phyloP scores from a whole-genome alignment of 306 rosid genomes.

The Prunus campanulata region DNA sequence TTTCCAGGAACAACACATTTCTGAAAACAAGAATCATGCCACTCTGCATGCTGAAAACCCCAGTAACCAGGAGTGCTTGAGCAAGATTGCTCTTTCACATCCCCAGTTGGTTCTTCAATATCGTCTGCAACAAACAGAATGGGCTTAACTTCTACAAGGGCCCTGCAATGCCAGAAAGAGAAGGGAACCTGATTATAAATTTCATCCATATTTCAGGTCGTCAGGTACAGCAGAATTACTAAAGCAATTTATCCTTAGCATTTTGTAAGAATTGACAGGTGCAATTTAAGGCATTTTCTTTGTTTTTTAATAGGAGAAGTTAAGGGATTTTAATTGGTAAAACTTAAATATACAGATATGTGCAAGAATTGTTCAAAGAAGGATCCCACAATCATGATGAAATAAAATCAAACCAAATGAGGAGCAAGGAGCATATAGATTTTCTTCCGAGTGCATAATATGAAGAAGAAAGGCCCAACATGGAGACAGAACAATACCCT shows the following conservation, averaged over 20 bases:
- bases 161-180: constrained; percentile 47
- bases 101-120: constrained; percentile 33
- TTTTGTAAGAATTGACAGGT: no score
- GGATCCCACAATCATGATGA: background rate
- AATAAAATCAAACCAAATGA: background rate
- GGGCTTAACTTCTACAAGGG: constrained; percentile 85
- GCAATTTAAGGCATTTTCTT: no score
- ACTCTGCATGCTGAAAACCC: constrained; percentile 64
- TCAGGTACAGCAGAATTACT: no score
- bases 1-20: constrained; percentile 62
- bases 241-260: no score
- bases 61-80: constrained; percentile 35
- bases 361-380: no score
- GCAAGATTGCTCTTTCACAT: constrained; percentile 28
- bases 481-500: constrained; percentile 44
- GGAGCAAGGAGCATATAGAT: background rate
- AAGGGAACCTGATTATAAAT: background rate
- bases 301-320: no score
- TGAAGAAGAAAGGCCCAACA: background rate
- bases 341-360: no score
- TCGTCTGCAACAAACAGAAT: constrained; percentile 69
- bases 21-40: constrained; percentile 79
- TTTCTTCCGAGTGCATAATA: background rate
- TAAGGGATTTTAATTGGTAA: no score
- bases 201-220: constrained; percentile 2